phyloP scores from a whole-genome alignment of 352 stramenopile species.

The Pseudoperonospora humuli region DNA sequence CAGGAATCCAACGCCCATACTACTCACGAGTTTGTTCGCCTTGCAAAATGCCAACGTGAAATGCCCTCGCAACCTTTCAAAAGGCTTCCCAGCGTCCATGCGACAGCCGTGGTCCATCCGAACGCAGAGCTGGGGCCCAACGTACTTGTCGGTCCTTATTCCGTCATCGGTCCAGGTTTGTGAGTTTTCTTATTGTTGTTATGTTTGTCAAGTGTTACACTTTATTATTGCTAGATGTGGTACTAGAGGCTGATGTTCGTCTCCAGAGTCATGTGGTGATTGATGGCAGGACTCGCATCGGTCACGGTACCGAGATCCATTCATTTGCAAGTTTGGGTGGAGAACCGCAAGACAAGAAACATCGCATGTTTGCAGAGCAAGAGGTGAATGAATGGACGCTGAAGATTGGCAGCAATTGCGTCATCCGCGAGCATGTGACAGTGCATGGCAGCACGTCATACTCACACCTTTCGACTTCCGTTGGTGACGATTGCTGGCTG shows the following conservation, averaged over 20 bases:
- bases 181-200: neutral
- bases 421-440: constrained; percentile 79
- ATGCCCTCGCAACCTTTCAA: constrained; percentile 6
- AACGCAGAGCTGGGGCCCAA: constrained; percentile 42
- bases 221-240: constrained; percentile 36
- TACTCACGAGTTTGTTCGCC: constrained; percentile 7
- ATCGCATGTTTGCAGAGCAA: constrained; percentile 16
- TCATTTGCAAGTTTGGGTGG: constrained; percentile 72
- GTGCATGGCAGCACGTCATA: constrained; percentile 77
- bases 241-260: constrained; percentile 51
- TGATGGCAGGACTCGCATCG: constrained; percentile 54
- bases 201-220: constrained; percentile 10
- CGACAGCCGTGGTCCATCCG: constrained; percentile 65
- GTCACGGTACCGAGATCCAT: constrained; percentile 45
- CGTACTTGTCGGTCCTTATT: constrained; percentile 69
- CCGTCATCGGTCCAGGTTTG: constrained; percentile 51
- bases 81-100: constrained; percentile 31
- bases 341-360: constrained; percentile 79
- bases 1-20: constrained; percentile 50
- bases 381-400: constrained; percentile 20
- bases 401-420: constrained; percentile 54
- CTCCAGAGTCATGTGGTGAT: constrained; percentile 73
- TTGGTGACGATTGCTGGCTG: constrained; percentile 78
- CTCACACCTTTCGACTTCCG: constrained; percentile 35
- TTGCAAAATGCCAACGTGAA: constrained; percentile 8